phyloP scores from a whole-genome alignment of 2,329 filamentous ascomycete species.

The Gremmenia infestans region DNA sequence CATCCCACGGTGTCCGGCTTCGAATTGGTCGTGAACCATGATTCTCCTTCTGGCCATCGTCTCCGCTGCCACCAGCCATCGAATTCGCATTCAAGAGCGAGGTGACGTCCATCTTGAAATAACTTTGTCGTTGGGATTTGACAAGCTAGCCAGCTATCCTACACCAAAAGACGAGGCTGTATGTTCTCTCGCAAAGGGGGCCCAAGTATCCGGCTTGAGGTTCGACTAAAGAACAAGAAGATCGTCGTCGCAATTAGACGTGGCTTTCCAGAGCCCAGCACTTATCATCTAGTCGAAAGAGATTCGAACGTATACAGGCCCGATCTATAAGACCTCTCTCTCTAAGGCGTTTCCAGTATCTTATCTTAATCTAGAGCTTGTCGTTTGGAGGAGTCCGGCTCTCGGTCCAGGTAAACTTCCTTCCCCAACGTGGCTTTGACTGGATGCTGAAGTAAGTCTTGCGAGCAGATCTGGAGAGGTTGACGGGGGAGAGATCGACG shows the following conservation, averaged over 20 bases:
- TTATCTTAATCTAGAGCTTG: constrained; percentile 21
- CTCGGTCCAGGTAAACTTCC: constrained; percentile 26
- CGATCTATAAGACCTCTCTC: constrained; percentile 23
- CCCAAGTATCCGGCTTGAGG: constrained; percentile 10
- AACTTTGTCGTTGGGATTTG: background rate
- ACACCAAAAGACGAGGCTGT: background rate
- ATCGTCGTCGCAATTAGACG: constrained; percentile 18
- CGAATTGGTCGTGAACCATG: constrained; percentile 17
- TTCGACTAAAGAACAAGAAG: background rate
- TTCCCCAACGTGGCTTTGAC: constrained; percentile 23
- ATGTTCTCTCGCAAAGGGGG: constrained; percentile 1
- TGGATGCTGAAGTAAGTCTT: constrained; percentile 21
- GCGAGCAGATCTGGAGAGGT: constrained; percentile 19
- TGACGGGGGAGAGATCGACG: constrained; percentile 22
- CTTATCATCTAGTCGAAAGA: constrained; percentile 14
- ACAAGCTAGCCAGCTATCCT: background rate
- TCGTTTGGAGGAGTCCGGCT: constrained; percentile 19
- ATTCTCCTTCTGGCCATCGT: constrained; percentile 9
- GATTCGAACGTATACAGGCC: constrained; percentile 22
- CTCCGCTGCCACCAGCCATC: constrained; percentile 26
- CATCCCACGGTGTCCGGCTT: constrained; percentile 33
- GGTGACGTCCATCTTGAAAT: constrained; percentile 30
- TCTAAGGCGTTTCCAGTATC: constrained; percentile 25
- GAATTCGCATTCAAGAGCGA: constrained; percentile 28
- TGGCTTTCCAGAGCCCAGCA: constrained; percentile 18